Conservation (phyloP, 306 rosid genomes). For the Elaeagnus macrophylla region DNA sequence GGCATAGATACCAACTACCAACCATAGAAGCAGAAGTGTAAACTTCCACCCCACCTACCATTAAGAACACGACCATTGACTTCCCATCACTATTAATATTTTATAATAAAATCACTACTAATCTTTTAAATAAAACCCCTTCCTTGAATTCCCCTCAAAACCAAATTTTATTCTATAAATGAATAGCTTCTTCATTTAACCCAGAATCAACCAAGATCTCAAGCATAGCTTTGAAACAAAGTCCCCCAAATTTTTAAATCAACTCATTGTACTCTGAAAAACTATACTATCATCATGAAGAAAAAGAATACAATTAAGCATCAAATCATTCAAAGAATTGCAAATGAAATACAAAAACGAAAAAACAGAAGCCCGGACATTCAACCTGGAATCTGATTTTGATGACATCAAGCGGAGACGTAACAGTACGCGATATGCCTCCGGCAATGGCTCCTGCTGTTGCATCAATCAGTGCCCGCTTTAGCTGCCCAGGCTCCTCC, state of each 20-base stretch:
- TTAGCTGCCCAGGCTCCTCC: conserved; percentile 64
- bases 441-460: conserved; percentile 85
- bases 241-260: too few relatives aligned
- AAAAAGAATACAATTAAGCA: too few relatives aligned
- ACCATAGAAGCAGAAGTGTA: conserved; percentile 1
- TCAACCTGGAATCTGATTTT: conserved; percentile 90
- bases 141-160: too few relatives aligned
- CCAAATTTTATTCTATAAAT: too few relatives aligned
- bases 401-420: conserved; percentile 92
- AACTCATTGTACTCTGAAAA: too few relatives aligned
- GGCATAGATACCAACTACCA: conserved; percentile 5
- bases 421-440: conserved; percentile 73
- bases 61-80: neutral
- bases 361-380: conserved; percentile 3
- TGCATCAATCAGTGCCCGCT: conserved; percentile 56
- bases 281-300: too few relatives aligned
- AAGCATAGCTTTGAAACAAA: neutral
- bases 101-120: conserved; percentile 2
- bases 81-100: neutral
- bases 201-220: too few relatives aligned
- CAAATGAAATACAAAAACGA: neutral
- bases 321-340: neutral
- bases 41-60: neutral
- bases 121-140: conserved; percentile 3
- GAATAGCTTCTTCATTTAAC: too few relatives aligned